Percentiles rank a stretch among this genome's conserved stretches.
Evolutionary conservation across 257 asterid genomes (phyloP).

Genomic region (Capsicum rhomboideum): DNA sequence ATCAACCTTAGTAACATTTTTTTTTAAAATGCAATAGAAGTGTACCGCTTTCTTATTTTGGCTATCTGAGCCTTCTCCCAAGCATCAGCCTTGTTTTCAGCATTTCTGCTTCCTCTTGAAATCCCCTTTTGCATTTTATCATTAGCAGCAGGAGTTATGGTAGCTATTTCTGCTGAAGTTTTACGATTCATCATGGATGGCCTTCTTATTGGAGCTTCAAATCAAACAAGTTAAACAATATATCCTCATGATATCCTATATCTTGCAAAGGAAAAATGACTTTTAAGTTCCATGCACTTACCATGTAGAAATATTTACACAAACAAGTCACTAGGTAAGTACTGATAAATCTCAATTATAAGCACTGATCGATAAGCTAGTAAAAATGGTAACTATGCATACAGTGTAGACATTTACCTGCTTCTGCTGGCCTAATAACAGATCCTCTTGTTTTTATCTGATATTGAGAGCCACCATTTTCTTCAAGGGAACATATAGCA

Average conservation of each 20-base stretch:
- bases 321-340: background rate
- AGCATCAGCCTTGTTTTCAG: slow-evolving; percentile 39
- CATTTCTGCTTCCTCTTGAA: slow-evolving; percentile 13
- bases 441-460: slow-evolving; percentile 23
- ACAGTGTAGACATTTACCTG: slow-evolving; percentile 11
- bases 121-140: slow-evolving; percentile 22
- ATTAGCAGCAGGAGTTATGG: slow-evolving; percentile 15
- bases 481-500: slow-evolving; percentile 43
- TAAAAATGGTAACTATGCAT: too few species aligned
- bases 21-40: background rate
- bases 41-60: slow-evolving; percentile 50
- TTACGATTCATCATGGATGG: slow-evolving; percentile 15
- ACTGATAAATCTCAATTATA: too few species aligned
- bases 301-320: background rate
- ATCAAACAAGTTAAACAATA: background rate
- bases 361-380: too few species aligned
- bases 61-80: slow-evolving; percentile 57
- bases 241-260: background rate
- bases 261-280: background rate
- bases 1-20: background rate
- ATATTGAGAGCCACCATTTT: background rate
- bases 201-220: slow-evolving; percentile 29
- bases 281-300: background rate
- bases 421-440: slow-evolving; percentile 16
- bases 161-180: slow-evolving; percentile 19